A percentile compares a stretch with the other conserved stretches of the same genome.
Conservation (phyloP, 2,329 filamentous ascomycete species). For the Apiospora rasikravindrae region DNA sequence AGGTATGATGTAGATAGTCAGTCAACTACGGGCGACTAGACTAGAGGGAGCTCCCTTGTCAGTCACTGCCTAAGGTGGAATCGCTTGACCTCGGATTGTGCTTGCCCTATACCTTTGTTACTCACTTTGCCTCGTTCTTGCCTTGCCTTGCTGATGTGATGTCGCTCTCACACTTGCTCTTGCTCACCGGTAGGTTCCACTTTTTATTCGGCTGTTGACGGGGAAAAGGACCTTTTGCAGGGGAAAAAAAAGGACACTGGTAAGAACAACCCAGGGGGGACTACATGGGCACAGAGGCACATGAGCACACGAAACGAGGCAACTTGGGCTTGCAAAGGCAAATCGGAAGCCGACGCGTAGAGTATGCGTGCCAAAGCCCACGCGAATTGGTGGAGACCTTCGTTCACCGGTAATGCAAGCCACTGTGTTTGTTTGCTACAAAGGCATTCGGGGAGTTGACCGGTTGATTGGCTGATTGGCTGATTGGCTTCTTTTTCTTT, state of each 20-base stretch:
- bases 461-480: constrained; percentile 1
- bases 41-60: too few species aligned
- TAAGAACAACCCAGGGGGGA: not conserved
- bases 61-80: too few species aligned
- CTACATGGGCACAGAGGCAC: not conserved
- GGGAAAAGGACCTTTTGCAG: not conserved
- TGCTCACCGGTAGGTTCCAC: not conserved
- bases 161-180: not conserved
- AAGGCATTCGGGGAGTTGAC: not conserved
- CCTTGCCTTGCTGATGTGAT: not conserved
- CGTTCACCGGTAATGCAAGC: constrained; percentile 15
- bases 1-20: too few species aligned
- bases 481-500: too few species aligned
- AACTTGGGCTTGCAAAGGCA: not conserved
- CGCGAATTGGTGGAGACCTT: not conserved
- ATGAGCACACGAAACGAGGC: not conserved
- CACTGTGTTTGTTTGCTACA: constrained; percentile 14
- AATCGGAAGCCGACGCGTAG: not conserved
- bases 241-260: not conserved
- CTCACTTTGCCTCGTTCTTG: too few species aligned
- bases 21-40: too few species aligned
- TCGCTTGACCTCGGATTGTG: not conserved
- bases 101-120: not conserved
- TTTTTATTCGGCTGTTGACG: not conserved
- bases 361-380: not conserved